Conservation (phyloP, 331 rosid genomes). For the Acacia concinna region DNA sequence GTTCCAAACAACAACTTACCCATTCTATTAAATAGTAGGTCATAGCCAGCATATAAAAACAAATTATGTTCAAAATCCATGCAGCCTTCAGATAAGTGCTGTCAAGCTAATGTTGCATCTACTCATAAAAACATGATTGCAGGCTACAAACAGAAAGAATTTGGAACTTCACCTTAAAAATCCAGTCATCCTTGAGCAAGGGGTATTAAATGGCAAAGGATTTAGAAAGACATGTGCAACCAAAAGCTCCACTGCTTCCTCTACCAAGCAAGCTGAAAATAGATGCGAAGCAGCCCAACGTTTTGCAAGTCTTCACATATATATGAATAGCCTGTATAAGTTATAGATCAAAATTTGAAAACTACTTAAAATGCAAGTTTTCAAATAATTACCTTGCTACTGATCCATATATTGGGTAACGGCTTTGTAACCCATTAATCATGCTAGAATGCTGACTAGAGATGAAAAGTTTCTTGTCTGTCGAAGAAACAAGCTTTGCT, state of each 20-base stretch:
- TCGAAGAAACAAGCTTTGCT: slow-evolving; percentile 53
- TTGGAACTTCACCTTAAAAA: slow-evolving; percentile 65
- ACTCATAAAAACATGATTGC: slow-evolving; percentile 10
- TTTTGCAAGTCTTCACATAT: slow-evolving; percentile 78
- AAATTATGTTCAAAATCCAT: slow-evolving; percentile 2
- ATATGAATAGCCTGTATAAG: slow-evolving; percentile 34
- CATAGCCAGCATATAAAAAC: background rate
- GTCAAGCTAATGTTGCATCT: background rate
- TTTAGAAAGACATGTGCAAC: slow-evolving; percentile 82
- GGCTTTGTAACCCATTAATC: slow-evolving; percentile 84
- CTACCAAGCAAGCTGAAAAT: slow-evolving; percentile 87
- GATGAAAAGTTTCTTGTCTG: slow-evolving; percentile 69
- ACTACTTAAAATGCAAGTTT: slow-evolving; percentile 16
- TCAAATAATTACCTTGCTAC: slow-evolving; percentile 69
- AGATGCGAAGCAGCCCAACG: slow-evolving; percentile 93
- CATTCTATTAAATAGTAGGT: background rate
- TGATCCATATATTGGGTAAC: slow-evolving; percentile 73
- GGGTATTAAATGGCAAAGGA: slow-evolving; percentile 77
- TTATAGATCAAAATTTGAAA: slow-evolving; percentile 16
- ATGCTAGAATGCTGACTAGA: slow-evolving; percentile 83
- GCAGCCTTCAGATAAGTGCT: slow-evolving; percentile 9
- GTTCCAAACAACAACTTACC: background rate
- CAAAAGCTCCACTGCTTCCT: slow-evolving; percentile 87
- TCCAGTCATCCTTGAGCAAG: slow-evolving; percentile 85
- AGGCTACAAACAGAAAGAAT: slow-evolving; percentile 20